These are phyloP conservation scores for Coemansia sp. DNA, from an alignment of 192 early-diverging fungal genomes.

Conservation along the genomic window DNA sequence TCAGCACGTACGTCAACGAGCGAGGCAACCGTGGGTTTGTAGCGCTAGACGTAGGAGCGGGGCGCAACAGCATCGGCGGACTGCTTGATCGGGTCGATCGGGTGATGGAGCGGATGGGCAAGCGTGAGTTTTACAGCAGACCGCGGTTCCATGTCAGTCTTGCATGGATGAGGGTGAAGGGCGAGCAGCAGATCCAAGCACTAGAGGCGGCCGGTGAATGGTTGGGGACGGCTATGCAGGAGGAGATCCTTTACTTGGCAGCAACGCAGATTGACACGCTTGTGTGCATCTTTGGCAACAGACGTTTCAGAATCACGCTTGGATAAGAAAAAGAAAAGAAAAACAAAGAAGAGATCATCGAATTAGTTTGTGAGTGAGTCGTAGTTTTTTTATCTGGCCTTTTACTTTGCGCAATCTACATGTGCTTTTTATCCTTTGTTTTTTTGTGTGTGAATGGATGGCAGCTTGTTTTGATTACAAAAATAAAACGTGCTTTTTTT, in stretches of 20 bases:
- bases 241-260: conserved; percentile 38
- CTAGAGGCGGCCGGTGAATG: conserved; percentile 3
- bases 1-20: conserved; percentile 34
- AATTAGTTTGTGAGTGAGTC: not conserved
- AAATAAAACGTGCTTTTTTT: not conserved
- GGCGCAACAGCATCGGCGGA: conserved; percentile 14
- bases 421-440: not conserved
- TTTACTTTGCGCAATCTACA: not conserved
- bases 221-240: conserved; percentile 37
- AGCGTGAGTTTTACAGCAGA: conserved; percentile 33
- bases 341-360: not conserved
- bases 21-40: conserved; percentile 38
- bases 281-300: conserved; percentile 42
- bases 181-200: conserved; percentile 7
- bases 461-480: not conserved
- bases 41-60: conserved; percentile 31
- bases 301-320: conserved; percentile 28
- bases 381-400: not conserved
- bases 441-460: not conserved
- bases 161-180: conserved; percentile 21
- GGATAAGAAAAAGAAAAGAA: not conserved
- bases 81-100: conserved; percentile 33
- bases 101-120: conserved; percentile 41
- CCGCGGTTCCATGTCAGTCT: conserved; percentile 53
- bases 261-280: conserved; percentile 43